These are phyloP conservation scores for Globisporangium solare DNA, from an alignment of 352 stramenopile genomes.

Conservation along the genomic window DNA sequence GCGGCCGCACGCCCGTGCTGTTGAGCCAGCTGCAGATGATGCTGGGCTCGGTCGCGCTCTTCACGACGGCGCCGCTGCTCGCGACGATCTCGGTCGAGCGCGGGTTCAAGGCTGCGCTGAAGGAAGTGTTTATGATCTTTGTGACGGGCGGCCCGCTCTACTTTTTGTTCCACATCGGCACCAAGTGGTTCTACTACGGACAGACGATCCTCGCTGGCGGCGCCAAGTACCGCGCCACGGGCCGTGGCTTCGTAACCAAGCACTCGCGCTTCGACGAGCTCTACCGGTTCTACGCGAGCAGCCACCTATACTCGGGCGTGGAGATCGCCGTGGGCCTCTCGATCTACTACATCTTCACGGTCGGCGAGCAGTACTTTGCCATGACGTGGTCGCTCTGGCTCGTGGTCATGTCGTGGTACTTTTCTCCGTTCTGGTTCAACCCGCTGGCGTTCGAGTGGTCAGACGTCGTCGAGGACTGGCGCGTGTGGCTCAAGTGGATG, in stretches of 20 bases:
- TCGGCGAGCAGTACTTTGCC: slow-evolving; percentile 94
- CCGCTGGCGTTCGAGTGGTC: slow-evolving; percentile 96
- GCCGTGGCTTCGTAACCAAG: slow-evolving; percentile 98
- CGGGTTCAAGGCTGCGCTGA: slow-evolving; percentile 93
- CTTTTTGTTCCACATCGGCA: slow-evolving; percentile 99
- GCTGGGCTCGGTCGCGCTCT: slow-evolving; percentile 94
- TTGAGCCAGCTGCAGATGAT: slow-evolving; percentile 95
- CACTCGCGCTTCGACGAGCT: slow-evolving; percentile 98
- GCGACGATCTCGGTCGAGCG: slow-evolving; percentile 97
- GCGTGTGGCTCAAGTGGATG: slow-evolving; percentile 93
- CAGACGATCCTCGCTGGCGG: slow-evolving; percentile 98
- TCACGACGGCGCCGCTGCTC: slow-evolving; percentile 96
- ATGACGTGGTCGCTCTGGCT: slow-evolving; percentile 99
- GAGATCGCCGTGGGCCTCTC: slow-evolving; percentile 89
- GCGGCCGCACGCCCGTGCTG: slow-evolving; percentile 90
- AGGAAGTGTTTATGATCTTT: slow-evolving; percentile 94
- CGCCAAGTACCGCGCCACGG: slow-evolving; percentile 97
- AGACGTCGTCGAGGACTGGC: slow-evolving; percentile 88
- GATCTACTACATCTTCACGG: slow-evolving; percentile 93
- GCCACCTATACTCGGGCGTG: slow-evolving; percentile 96
- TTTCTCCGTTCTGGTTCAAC: slow-evolving; percentile 98
- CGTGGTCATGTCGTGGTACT: slow-evolving; percentile 74
- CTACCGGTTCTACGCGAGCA: slow-evolving; percentile 98
- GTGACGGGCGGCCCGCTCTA: slow-evolving; percentile 97
- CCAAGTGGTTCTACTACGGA: slow-evolving; percentile 98